phyloP scores from a whole-genome alignment of 2,329 filamentous ascomycete genomes.

The Zalaria obscura region DNA sequence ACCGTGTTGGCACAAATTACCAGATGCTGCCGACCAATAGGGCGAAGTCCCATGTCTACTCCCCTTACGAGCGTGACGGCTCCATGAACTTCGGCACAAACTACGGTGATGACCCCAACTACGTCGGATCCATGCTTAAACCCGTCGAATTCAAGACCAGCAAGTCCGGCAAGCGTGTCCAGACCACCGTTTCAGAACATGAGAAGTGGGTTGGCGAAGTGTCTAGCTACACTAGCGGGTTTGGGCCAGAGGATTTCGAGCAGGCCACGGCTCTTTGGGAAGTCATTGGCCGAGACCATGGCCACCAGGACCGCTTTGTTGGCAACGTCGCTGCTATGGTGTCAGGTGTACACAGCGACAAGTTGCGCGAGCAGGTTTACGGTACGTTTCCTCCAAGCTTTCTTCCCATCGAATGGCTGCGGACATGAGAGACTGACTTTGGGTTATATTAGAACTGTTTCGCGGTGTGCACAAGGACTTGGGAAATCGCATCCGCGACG shows the following conservation, averaged over 20 bases:
- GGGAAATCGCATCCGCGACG: too few relatives aligned
- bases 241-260: constrained; percentile 36
- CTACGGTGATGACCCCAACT: constrained; percentile 32
- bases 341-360: too few relatives aligned
- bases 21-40: constrained; percentile 22
- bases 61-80: constrained; percentile 25
- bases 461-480: too few relatives aligned
- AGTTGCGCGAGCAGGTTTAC: too few relatives aligned
- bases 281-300: constrained; percentile 7
- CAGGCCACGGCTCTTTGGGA: constrained; percentile 36
- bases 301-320: too few relatives aligned
- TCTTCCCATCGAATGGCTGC: too few relatives aligned
- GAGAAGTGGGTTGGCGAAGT: constrained; percentile 13
- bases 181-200: constrained; percentile 5
- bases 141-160: constrained; percentile 7
- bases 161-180: constrained; percentile 6
- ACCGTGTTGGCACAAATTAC: constrained; percentile 34
- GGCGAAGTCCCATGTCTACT: constrained; percentile 8
- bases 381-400: too few relatives aligned
- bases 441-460: too few relatives aligned
- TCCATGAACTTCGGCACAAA: constrained; percentile 23
- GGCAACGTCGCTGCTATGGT: too few relatives aligned
- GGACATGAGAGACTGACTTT: too few relatives aligned
- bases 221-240: constrained; percentile 15
- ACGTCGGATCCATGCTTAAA: constrained; percentile 13